Conservation (phyloP, 2,329 filamentous ascomycete genomes). For the Monilinia aucupariae region DNA sequence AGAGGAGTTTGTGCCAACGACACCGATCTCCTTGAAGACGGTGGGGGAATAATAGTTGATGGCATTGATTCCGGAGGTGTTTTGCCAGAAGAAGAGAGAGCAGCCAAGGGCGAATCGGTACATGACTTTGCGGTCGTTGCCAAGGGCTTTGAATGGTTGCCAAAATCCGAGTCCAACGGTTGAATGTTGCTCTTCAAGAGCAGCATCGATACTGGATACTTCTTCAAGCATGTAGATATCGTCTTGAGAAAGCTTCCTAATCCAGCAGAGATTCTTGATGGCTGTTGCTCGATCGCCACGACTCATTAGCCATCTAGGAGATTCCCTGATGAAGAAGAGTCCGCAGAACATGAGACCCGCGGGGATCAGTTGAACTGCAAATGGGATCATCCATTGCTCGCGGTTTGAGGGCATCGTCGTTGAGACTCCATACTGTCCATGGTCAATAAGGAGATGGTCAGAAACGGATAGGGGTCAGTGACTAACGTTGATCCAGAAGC, state of each 20-base stretch:
- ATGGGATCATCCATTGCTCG: slow-evolving; percentile 36
- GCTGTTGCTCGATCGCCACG: slow-evolving; percentile 18
- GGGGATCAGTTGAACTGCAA: slow-evolving; percentile 36
- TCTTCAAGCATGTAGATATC: slow-evolving; percentile 69
- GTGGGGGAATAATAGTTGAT: slow-evolving; percentile 31
- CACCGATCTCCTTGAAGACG: slow-evolving; percentile 27
- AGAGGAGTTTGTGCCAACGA: slow-evolving; percentile 24
- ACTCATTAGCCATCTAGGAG: slow-evolving; percentile 45
- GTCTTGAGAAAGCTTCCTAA: slow-evolving; percentile 51
- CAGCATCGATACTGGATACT: slow-evolving; percentile 62
- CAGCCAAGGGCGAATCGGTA: slow-evolving; percentile 65
- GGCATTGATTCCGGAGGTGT: slow-evolving; percentile 28
- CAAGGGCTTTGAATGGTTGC: slow-evolving; percentile 53
- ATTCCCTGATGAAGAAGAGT: slow-evolving; percentile 62
- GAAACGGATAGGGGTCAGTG: slow-evolving; percentile 22
- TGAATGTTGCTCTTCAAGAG: slow-evolving; percentile 57
- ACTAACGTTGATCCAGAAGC: slow-evolving; percentile 56
- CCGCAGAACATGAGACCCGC: slow-evolving; percentile 30
- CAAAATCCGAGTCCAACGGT: slow-evolving; percentile 68
- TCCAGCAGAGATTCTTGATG: slow-evolving; percentile 51
- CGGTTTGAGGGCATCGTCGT: slow-evolving; percentile 34
- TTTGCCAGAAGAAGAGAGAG: slow-evolving; percentile 44
- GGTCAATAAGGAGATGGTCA: background rate
- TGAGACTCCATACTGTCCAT: slow-evolving; percentile 51
- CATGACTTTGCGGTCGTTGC: slow-evolving; percentile 37